These are phyloP conservation scores for Murraya paniculata DNA, from an alignment of 345 rosid species.

Conservation along the genomic window DNA sequence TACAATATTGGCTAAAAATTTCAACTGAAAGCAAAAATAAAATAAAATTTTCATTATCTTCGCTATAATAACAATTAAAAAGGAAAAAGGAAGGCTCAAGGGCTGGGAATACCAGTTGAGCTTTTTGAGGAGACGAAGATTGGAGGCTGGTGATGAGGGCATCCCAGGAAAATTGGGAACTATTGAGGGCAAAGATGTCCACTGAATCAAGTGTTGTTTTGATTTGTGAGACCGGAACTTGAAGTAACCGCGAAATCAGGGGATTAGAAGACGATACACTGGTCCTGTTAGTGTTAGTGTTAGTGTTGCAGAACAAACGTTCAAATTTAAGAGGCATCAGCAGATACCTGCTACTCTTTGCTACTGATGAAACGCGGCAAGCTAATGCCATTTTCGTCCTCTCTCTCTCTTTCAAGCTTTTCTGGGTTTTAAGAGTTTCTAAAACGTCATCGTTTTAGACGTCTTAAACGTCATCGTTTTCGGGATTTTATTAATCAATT, in stretches of 20 bases:
- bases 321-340: neutral
- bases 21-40: neutral
- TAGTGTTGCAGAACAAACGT: neutral
- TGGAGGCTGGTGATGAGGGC: constrained; percentile 21
- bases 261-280: constrained; percentile 9
- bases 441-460: too few species aligned
- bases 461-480: too few species aligned
- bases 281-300: neutral
- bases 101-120: constrained; percentile 20
- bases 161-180: constrained; percentile 23
- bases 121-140: constrained; percentile 32
- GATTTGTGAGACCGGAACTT: constrained; percentile 16
- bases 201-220: constrained; percentile 25
- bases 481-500: too few species aligned
- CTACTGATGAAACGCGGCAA: constrained; percentile 11
- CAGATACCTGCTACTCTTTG: neutral
- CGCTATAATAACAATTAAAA: neutral
- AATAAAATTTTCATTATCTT: neutral
- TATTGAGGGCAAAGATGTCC: constrained; percentile 4
- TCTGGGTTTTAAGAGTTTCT: neutral
- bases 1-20: too few species aligned
- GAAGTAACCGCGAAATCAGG: constrained; percentile 25
- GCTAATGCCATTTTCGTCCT: neutral
- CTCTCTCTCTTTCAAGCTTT: neutral
- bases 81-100: neutral